phyloP scores from a whole-genome alignment of 2,329 filamentous ascomycete species.

The Conoideocrella luteorostrata region DNA sequence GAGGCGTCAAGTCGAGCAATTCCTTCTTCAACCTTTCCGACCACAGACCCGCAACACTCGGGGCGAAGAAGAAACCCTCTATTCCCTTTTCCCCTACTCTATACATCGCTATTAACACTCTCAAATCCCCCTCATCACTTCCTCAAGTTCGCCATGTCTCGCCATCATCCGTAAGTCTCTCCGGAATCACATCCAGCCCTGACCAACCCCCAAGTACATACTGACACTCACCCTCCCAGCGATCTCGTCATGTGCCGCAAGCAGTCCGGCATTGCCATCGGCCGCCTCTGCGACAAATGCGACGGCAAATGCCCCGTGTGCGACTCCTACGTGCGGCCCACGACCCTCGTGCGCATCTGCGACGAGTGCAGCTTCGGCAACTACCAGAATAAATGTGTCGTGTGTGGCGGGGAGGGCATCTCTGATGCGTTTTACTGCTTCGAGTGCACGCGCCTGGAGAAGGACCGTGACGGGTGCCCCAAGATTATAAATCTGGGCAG shows the following conservation, averaged over 20 bases:
- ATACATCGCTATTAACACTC: too few species aligned
- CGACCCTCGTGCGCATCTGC: conserved; percentile 95
- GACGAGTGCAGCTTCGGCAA: conserved; percentile 99
- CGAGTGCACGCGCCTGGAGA: conserved; percentile 93
- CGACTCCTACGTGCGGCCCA: conserved; percentile 97
- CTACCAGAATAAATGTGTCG: conserved; percentile 99
- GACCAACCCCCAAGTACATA: neutral
- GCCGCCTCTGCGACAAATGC: conserved; percentile 98
- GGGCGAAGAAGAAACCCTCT: neutral
- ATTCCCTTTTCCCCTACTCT: neutral
- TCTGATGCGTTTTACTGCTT: conserved; percentile 99
- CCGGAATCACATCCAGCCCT: too few species aligned
- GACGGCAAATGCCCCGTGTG: conserved; percentile 99
- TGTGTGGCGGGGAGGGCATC: conserved; percentile 96
- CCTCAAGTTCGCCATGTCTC: conserved; percentile 59
- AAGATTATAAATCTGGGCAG: conserved; percentile 99
- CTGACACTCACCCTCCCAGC: conserved; percentile 37
- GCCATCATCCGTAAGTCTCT: conserved; percentile 75
- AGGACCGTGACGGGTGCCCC: conserved; percentile 93
- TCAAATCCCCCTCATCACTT: conserved; percentile 1
- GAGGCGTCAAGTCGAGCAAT: too few species aligned
- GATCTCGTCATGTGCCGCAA: conserved; percentile 99
- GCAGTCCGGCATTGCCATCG: conserved; percentile 94
- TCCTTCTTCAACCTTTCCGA: conserved; percentile 3
- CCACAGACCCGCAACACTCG: neutral